Evolutionary conservation across 148 eudicot genomes (phyloP).

Genomic region (Pouteria glomerata): DNA sequence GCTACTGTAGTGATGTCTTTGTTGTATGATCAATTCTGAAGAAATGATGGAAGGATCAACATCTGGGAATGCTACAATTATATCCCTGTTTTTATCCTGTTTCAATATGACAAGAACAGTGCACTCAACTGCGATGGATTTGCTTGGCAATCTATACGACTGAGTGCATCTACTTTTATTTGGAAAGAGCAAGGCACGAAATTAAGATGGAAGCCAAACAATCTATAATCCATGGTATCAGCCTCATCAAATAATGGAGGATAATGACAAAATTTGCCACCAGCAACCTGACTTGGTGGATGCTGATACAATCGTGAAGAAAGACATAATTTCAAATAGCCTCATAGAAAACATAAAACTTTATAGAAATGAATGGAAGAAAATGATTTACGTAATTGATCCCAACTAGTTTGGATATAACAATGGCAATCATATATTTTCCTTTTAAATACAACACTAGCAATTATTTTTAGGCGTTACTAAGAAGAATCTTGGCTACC

Average conservation of each 20-base stretch:
- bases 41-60: conserved; percentile 33
- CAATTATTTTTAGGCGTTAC: conserved; percentile 1
- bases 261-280: background rate
- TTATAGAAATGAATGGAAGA: too few species aligned
- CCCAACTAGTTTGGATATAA: too few species aligned
- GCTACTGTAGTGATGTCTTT: background rate
- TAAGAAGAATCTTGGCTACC: background rate
- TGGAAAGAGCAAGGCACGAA: background rate
- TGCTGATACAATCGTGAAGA: too few species aligned
- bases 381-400: too few species aligned
- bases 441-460: background rate
- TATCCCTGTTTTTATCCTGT: conserved; percentile 61
- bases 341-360: too few species aligned
- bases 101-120: background rate
- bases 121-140: background rate
- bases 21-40: background rate
- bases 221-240: background rate
- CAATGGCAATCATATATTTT: too few species aligned
- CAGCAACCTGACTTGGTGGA: background rate
- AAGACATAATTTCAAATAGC: too few species aligned
- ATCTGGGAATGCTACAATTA: conserved; percentile 49
- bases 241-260: background rate
- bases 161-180: background rate
- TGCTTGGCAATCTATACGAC: background rate
- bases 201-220: background rate